A percentile compares a stretch with the other conserved stretches of the same genome.
These are phyloP conservation scores for Bacterosira constricta DNA, from an alignment of 108 stramenopile species.

Conservation along the genomic window DNA sequence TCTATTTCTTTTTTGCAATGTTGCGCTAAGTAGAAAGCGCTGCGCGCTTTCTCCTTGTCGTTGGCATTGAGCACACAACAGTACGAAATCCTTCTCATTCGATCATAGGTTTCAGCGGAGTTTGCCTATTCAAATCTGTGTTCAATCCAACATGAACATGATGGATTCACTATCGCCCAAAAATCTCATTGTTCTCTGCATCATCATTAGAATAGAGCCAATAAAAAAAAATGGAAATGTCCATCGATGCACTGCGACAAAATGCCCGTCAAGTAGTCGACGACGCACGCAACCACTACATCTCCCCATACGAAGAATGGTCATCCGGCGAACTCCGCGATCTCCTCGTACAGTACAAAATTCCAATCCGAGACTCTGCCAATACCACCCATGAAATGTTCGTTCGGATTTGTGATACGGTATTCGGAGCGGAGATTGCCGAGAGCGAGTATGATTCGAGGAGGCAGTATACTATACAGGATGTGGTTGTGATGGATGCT, in stretches of 20 bases:
- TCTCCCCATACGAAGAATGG: conserved; percentile 54
- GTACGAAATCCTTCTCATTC: no score
- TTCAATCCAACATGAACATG: no score
- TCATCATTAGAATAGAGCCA: neutral
- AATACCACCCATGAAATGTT: conserved; percentile 53
- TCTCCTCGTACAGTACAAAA: conserved; percentile 47
- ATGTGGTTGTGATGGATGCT: conserved; percentile 28
- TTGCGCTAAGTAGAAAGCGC: no score
- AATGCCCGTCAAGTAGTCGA: conserved; percentile 29
- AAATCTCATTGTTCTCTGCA: neutral
- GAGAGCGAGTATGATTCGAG: conserved; percentile 22
- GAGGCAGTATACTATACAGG: conserved; percentile 29
- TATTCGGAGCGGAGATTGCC: conserved; percentile 39
- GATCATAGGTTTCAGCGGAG: no score
- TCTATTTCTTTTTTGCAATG: no score
- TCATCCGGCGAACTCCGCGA: conserved; percentile 43
- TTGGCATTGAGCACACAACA: no score
- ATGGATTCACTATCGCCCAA: neutral
- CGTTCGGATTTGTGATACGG: conserved; percentile 55
- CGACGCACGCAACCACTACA: conserved; percentile 28
- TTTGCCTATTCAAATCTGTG: no score
- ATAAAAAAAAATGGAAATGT: neutral
- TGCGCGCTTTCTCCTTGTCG: no score
- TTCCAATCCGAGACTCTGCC: conserved; percentile 54
- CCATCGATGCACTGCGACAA: conserved; percentile 17